Evolutionary conservation across 2,329 filamentous ascomycete genomes (phyloP), one percentile per base, ranked within the genome.

Genomic region (Monosporascus sp.): DNA sequence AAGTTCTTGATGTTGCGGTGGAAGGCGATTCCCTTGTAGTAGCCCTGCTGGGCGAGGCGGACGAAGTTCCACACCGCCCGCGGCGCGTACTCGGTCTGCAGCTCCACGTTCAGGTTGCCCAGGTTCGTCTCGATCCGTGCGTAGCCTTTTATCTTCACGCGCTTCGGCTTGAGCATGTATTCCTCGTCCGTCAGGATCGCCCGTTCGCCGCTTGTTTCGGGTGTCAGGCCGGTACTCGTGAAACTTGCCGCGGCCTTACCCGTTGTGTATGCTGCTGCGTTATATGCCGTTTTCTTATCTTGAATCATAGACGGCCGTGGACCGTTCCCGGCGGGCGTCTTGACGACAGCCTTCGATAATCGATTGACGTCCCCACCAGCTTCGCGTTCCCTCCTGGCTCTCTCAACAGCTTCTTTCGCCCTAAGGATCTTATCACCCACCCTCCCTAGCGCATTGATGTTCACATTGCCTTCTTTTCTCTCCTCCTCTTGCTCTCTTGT

Each of bases 51-150:
- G 1, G 91, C 84, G 5, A 99, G 76, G 52, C 88, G 85, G 50
- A 96, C 83, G 65, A 99, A 99, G 70, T 99, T 99, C 90, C 93
- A 99, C 2, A 97, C 94, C 0, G 94, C 91, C 62, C 88, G 89
- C 1, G 94, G 94, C 2, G 94, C 92, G 52, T 87, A 89, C 67
- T 99, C 94, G 2, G 94, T 89, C 58, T 93, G 88, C 5, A 99
- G 78, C 67, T 97, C 93, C 55, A 99, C 75, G 58, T 90, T 97
- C 20, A 99, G 68, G 57, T 92, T 85, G 37, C 94, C 94, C 3
- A 89, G 75, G 56, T 85, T 94, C 0, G 94, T 99, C 60, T 88
- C 85, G 46, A 99, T 82, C n/a, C 90, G 85, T 6, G 89, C 92
- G 68, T 96, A 97, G 25, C 93, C 94, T 63, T 93, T 95, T 60